A percentile compares a stretch with the other conserved stretches of the same genome.
Conservation (phyloP, 202 grass and related monocot species). For the Dendrocalamus latiflorus region DNA sequence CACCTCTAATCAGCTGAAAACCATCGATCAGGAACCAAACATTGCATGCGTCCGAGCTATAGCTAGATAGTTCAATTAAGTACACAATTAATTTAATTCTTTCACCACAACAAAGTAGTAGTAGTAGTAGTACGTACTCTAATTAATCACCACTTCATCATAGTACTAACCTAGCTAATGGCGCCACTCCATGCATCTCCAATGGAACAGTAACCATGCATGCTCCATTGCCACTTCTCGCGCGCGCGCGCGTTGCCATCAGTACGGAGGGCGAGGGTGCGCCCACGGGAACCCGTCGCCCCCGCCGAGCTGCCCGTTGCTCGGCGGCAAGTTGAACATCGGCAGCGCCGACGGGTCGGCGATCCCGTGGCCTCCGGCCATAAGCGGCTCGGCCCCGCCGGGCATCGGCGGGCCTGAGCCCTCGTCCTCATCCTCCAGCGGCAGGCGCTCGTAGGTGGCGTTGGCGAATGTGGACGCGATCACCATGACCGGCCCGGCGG, state of each 20-base stretch:
- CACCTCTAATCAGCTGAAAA: not conserved
- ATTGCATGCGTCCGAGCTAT: conserved; percentile 9
- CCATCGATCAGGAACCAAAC: not conserved
- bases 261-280: conserved; percentile 65
- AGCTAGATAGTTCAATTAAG: conserved; percentile 17
- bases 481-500: conserved; percentile 82
- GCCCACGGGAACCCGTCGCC: conserved; percentile 58
- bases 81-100: conserved; percentile 24
- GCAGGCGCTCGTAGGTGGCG: conserved; percentile 88
- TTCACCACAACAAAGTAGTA: not conserved
- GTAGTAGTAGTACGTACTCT: not conserved
- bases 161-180: conserved; percentile 47
- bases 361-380: conserved; percentile 43
- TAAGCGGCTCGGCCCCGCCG: conserved; percentile 45
- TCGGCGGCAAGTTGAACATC: conserved; percentile 63
- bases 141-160: conserved; percentile 32
- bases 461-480: conserved; percentile 92
- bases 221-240: not conserved
- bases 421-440: conserved; percentile 73
- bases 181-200: conserved; percentile 27
- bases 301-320: conserved; percentile 57
- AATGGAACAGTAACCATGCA: conserved; percentile 74
- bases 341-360: conserved; percentile 67
- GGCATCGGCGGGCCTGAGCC: conserved; percentile 34
- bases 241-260: not conserved